Base-by-base conservation (phyloP, 805 yeast genomes). In the Candida verbasci region DNA sequence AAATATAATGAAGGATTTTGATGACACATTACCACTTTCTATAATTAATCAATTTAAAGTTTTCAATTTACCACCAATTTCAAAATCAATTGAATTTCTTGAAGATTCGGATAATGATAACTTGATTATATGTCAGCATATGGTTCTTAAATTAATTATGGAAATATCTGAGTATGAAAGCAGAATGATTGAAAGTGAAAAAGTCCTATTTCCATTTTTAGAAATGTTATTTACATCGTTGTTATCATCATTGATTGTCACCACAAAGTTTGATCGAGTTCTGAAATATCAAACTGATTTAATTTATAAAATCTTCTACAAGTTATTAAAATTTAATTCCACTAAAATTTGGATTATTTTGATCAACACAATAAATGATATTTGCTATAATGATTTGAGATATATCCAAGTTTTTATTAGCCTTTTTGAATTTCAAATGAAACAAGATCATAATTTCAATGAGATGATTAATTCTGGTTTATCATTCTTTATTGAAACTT, bases 341-440 rank as follows among this genome's bases (percentile, higher is more conserved):
- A 37, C 18, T 24, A 25, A 34, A n/a, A 39, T 53, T 2, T 61
- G 66, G 65, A 46, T 59, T 6, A 35, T 49, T 14, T 42, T 62
- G 32, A 43, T 61, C 37, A 55, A 59, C 33, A 46, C 50, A 22
- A 54, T 59, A 4, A 57, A 57, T 26, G 65, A 60, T 33, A 38
- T 52, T 1, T 60, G 66, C 38, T 56, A 53, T 35, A 41, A 54
- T 9, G 60, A 60, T 34, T 34, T 60, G 12, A 31, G 49, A 17
- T 43, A 40, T 17, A 49, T 52, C 16, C 37, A 46, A 2, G 29
- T 43, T 0, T 54, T 60, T 31, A 43, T 43, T 9, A 38, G 41
- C 9, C 34, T 58, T 9, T 49, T 60, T 30, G 45, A 45, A 8
- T 32, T 40, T 10, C 37, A 58, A 17, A 36, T 53, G 11, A 29